phyloP scores from a whole-genome alignment of 2,329 filamentous ascomycete genomes.

The Arthroderma sp. region DNA sequence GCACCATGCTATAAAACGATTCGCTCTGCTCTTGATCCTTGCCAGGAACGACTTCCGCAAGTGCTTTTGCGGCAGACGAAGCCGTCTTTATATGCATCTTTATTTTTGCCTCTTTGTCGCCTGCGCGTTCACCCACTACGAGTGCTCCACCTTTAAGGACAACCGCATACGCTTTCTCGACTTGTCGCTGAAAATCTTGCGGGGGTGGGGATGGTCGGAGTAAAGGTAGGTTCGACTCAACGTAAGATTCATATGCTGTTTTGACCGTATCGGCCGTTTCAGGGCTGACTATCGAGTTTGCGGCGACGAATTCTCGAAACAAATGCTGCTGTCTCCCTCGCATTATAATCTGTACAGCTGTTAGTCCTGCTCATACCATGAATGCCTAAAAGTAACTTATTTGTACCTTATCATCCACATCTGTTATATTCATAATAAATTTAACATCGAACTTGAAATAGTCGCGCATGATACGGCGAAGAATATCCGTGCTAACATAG shows the following conservation, averaged over 20 bases:
- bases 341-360: conserved; percentile 42
- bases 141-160: conserved; percentile 43
- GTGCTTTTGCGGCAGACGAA: conserved; percentile 36
- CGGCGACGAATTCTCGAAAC: conserved; percentile 52
- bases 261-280: conserved; percentile 38
- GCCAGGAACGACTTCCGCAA: conserved; percentile 17
- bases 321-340: conserved; percentile 64
- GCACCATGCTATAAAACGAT: conserved; percentile 44
- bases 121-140: conserved; percentile 42
- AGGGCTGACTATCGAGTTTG: conserved; percentile 31
- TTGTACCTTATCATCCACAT: conserved; percentile 59
- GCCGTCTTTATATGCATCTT: conserved; percentile 73
- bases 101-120: conserved; percentile 71
- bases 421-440: conserved; percentile 90
- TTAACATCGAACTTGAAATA: conserved; percentile 73
- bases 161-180: conserved; percentile 39
- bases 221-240: conserved; percentile 54
- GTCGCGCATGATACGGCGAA: conserved; percentile 66
- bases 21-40: conserved; percentile 20
- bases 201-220: conserved; percentile 33
- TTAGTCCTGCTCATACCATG: background rate
- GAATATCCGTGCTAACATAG: conserved; percentile 82
- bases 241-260: conserved; percentile 42
- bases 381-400: background rate
- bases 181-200: conserved; percentile 34